Evolutionary conservation across 2,329 filamentous ascomycete species (phyloP).

Genomic region (Colletotrichum eremochloae): DNA sequence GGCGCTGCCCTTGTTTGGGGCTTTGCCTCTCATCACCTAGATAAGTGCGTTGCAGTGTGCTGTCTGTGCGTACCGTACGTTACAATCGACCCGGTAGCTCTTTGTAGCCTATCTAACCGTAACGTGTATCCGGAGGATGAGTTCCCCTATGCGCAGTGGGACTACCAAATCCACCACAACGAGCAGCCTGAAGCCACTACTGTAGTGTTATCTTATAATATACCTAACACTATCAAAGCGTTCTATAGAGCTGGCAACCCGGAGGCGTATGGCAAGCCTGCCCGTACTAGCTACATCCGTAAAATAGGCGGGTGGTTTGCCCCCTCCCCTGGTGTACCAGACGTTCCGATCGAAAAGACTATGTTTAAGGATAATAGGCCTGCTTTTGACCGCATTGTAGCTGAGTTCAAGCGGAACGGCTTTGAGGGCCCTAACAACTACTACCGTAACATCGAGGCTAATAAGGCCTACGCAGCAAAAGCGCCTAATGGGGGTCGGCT

Average conservation of each 20-base stretch:
- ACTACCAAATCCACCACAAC: constrained; percentile 48
- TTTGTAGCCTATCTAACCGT: constrained; percentile 55
- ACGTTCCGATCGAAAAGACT: constrained; percentile 10
- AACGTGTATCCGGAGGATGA: constrained; percentile 59
- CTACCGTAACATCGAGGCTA: constrained; percentile 59
- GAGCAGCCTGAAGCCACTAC: constrained; percentile 46
- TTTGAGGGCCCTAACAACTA: constrained; percentile 62
- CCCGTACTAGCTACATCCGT: constrained; percentile 14
- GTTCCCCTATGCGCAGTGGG: constrained; percentile 52
- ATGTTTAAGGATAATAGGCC: constrained; percentile 16
- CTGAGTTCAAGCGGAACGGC: constrained; percentile 91
- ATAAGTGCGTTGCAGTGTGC: constrained; percentile 45
- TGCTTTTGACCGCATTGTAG: constrained; percentile 80
- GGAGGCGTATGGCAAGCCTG: constrained; percentile 23
- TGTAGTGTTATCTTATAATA: constrained; percentile 42
- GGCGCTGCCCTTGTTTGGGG: constrained; percentile 47
- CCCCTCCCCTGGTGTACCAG: constrained; percentile 14
- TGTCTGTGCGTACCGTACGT: constrained; percentile 56
- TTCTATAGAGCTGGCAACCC: constrained; percentile 22
- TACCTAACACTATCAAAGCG: constrained; percentile 39
- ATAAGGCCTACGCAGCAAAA: constrained; percentile 53
- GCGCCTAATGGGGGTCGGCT: constrained; percentile 50
- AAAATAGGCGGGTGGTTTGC: constrained; percentile 44
- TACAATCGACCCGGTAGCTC: constrained; percentile 54
- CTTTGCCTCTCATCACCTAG: constrained; percentile 48